Evolutionary conservation across 805 yeast genomes (phyloP).

Genomic region (Candida andamanensis): DNA sequence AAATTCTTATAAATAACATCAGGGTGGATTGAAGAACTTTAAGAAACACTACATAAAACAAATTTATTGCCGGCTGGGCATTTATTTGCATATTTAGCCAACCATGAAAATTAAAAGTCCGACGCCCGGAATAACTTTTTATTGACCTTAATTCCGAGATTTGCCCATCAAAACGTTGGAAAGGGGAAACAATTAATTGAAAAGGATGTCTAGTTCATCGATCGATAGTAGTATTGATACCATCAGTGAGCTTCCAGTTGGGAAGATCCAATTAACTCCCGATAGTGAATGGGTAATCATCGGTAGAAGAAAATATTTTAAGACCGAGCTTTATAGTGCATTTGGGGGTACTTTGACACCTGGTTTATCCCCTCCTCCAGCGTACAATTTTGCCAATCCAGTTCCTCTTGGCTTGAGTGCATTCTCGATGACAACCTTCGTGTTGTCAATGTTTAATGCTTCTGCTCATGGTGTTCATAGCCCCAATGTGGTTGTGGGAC

Average conservation of each 20-base stretch:
- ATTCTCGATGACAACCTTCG: conserved; percentile 60
- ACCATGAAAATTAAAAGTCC: too few relatives aligned
- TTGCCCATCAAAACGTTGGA: too few relatives aligned
- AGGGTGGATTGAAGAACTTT: too few relatives aligned
- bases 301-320: conserved; percentile 25
- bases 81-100: too few relatives aligned
- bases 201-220: too few relatives aligned
- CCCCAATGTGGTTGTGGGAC: conserved; percentile 52
- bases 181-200: too few relatives aligned
- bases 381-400: conserved; percentile 58
- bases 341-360: conserved; percentile 35
- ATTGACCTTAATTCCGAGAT: too few relatives aligned
- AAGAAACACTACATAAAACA: too few relatives aligned
- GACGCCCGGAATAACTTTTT: too few relatives aligned
- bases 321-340: conserved; percentile 33
- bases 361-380: conserved; percentile 34
- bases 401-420: conserved; percentile 61
- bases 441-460: conserved; percentile 51
- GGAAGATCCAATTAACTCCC: conserved; percentile 17
- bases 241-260: conserved; percentile 9
- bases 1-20: too few relatives aligned
- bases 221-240: conserved; percentile 4
- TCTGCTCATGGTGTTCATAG: conserved; percentile 47
- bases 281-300: conserved; percentile 27
- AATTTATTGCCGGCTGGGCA: too few relatives aligned